Conservation (phyloP, 2,329 filamentous ascomycete species). For the Xylariaceae sp. region DNA sequence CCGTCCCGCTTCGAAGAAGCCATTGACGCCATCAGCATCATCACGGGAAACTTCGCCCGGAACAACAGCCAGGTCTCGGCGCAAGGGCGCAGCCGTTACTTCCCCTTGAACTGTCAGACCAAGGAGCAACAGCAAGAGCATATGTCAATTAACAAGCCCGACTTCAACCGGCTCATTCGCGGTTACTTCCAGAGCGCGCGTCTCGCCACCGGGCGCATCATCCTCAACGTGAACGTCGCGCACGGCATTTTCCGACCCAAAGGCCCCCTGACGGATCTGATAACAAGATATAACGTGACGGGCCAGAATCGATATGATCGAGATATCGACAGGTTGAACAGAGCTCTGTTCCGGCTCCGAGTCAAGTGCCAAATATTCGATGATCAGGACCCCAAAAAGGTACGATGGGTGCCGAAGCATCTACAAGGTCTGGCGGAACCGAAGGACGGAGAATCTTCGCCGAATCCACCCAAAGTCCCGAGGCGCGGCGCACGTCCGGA, state of each 20-base stretch:
- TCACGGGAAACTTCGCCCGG: conserved; percentile 44
- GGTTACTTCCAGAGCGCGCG: conserved; percentile 54
- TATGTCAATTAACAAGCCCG: not conserved
- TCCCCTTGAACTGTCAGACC: conserved; percentile 35
- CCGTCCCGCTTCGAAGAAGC: conserved; percentile 42
- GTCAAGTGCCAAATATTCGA: conserved; percentile 20
- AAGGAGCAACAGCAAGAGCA: conserved; percentile 12
- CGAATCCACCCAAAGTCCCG: conserved; percentile 28
- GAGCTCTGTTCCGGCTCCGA: conserved; percentile 20
- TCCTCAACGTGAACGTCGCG: conserved; percentile 52
- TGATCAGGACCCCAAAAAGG: conserved; percentile 14
- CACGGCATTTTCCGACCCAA: conserved; percentile 47
- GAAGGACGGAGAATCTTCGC: conserved; percentile 27
- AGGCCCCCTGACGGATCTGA: conserved; percentile 35
- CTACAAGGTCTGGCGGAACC: conserved; percentile 28
- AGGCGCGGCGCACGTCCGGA: conserved; percentile 23
- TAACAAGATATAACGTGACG: conserved; percentile 18
- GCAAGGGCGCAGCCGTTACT: conserved; percentile 46
- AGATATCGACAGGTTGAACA: conserved; percentile 8
- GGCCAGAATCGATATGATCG: no score
- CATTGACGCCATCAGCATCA: conserved; percentile 48
- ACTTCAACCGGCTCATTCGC: conserved; percentile 39
- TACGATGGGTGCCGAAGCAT: conserved; percentile 20
- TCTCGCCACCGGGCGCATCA: conserved; percentile 47
- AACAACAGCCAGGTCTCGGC: conserved; percentile 34